Base-by-base conservation (phyloP, 495 filamentous ascomycete genomes). In the Aspergillus asperescens region DNA sequence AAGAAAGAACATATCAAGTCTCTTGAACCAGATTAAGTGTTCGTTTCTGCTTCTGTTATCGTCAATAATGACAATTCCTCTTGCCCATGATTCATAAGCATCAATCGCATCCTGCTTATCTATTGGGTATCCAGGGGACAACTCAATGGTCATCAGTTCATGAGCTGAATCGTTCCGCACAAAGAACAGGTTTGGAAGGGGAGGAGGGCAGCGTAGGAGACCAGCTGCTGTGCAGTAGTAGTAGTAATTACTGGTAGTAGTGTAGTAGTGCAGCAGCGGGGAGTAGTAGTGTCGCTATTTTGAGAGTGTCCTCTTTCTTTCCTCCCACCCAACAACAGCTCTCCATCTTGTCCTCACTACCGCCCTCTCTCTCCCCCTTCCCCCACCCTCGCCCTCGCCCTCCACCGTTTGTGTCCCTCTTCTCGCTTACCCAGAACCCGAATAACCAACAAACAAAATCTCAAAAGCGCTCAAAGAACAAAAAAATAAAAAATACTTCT, bases 341-440 rank as follows among this genome's bases (percentile, higher is more conserved):
- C 38, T 24, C 27, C 28, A 41, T 50, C 46, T 56, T 41, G 18
- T 20, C 52, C 41, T 49, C n/a, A 32, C 40, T 32, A 22, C 40
- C 35, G 32, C 29, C 22, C 9, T 20, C 32, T 54, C 32, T 43
- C 45, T 47, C 43, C 18, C 20, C 45, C 49, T 57, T 50, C 38
- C 57, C 31, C 54, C 44, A 43, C 51, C 38, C 57, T 60, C 45
- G 37, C 51, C 44, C 50, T 42, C 25, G 52, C 44, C 56, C 38
- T 47, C 39, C 50, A 20, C 54, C 46, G 50, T 50, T 59, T 44
- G 41, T 48, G 40, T 55, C 27, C 23, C 44, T 54, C 24, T 41
- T 44, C 52, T 50, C 45, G 24, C 49, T 53, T 52, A 25, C 27
- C 50, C 54, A 25, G 35, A 50, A 25, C 27, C 50, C 54, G 38